phyloP scores from a whole-genome alignment of 1,139 yeast species.

The Scheffersomyces illinoinensis region DNA sequence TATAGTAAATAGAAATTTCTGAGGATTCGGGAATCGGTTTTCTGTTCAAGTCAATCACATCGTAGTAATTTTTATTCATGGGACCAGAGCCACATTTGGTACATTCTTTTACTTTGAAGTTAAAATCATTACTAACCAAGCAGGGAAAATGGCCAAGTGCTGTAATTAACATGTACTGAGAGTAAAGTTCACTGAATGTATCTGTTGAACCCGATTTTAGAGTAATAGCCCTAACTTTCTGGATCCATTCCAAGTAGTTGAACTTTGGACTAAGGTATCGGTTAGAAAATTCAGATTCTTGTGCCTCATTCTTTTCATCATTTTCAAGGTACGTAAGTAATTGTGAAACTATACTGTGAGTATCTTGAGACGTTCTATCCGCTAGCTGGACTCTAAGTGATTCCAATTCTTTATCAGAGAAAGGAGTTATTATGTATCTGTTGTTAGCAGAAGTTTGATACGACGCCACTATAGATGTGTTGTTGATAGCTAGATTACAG shows the following conservation, averaged over 20 bases:
- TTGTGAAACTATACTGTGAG: conserved; percentile 4
- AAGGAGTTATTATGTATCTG: conserved; percentile 16
- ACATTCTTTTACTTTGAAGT: conserved; percentile 35
- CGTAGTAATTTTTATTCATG: conserved; percentile 22
- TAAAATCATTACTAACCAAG: conserved; percentile 31
- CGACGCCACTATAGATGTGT: conserved; percentile 8
- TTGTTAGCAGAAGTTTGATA: conserved; percentile 18
- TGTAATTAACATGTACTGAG: conserved; percentile 32
- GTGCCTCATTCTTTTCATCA: neutral
- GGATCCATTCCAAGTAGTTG: conserved; percentile 25
- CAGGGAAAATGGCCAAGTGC: conserved; percentile 50
- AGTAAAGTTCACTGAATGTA: conserved; percentile 9
- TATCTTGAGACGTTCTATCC: conserved; percentile 5
- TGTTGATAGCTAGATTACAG: conserved; percentile 9
- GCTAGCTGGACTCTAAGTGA: conserved; percentile 8
- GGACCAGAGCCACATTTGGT: conserved; percentile 37
- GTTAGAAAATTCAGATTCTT: neutral
- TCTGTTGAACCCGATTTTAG: conserved; percentile 4
- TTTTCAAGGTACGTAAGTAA: conserved; percentile 7
- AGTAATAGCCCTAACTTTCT: conserved; percentile 12
- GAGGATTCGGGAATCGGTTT: conserved; percentile 21
- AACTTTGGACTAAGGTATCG: conserved; percentile 5
- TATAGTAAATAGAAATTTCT: conserved; percentile 23
- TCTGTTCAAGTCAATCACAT: conserved; percentile 21
- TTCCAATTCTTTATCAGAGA: conserved; percentile 20